Base-by-base conservation (phyloP, 306 rosid species). In the Psophocarpus tetragonolobus region DNA sequence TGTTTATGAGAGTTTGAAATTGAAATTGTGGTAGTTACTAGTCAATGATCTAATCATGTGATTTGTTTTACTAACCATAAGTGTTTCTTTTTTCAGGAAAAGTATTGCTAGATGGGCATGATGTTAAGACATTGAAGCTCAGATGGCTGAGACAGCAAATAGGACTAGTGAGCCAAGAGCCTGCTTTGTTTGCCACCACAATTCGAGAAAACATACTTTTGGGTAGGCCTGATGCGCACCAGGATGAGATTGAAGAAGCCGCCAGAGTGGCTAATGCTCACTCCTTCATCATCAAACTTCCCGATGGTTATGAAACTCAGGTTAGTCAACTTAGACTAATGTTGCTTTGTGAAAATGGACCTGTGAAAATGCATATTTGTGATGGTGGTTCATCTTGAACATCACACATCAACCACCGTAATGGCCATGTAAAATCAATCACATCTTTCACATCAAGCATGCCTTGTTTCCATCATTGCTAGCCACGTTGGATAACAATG, bases 81-180 rank as follows among this genome's bases (percentile, higher is more conserved):
- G n/a, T n/a, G n/a, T n/a, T n/a, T n/a, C 45, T 50, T 68, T 70
- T 69, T 65, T 33, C 84, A 93, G 98, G 98, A 66, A 87, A 91
- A 88, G 95, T 93, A 68, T 53, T 91, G 81, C 87, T 93, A 10
- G 98, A 93, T 80, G 97, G 95, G 60, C 87, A 83, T 84, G 97
- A 91, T 83, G 88, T 93, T 71, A 93, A 93, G 90, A 77, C 87
- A 1, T 79, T 93, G 73, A 89, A 91, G 75, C 87, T 91, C 63
- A 88, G 67, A 64, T 93, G 98, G 97, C 62, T 93, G 81, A 89
- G 98, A 74, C 94, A 89, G 80, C 98, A 93, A 63, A 93, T 93
- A 77, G 98, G 98, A 29, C 88, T 93, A 32, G 98, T 93, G 88
- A 93, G 97, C 81, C 98, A 93, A 85, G 98, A 93, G 69, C 97